Conservation (phyloP, 2,329 filamentous ascomycete genomes). For the Bipolaris zeicola region DNA sequence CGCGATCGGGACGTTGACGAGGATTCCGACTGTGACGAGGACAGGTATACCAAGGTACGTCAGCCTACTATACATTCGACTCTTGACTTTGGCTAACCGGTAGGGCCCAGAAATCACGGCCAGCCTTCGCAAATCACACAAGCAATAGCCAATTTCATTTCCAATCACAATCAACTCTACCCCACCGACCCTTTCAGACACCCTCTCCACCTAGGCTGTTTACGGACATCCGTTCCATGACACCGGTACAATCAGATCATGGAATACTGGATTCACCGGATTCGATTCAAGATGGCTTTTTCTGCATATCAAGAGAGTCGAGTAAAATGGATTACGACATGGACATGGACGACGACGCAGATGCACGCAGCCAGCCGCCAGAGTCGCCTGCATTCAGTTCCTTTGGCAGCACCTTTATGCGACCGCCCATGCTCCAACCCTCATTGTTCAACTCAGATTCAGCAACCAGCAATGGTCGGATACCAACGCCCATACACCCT, state of each 20-base stretch:
- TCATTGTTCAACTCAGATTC: conserved; percentile 32
- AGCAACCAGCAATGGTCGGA: conserved; percentile 33
- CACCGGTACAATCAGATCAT: conserved; percentile 38
- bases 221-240: conserved; percentile 38
- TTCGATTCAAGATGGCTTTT: conserved; percentile 13
- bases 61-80: neutral
- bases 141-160: conserved; percentile 26
- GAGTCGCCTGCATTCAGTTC: conserved; percentile 41
- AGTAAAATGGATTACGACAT: conserved; percentile 40
- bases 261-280: conserved; percentile 35
- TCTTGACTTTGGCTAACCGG: conserved; percentile 16
- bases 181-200: conserved; percentile 30
- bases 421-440: conserved; percentile 43
- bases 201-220: conserved; percentile 36
- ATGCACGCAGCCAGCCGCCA: conserved; percentile 43
- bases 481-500: conserved; percentile 50
- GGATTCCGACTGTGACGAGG: conserved; percentile 40
- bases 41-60: conserved; percentile 40
- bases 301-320: conserved; percentile 30
- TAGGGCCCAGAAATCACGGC: conserved; percentile 37
- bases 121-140: conserved; percentile 26
- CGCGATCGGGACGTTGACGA: conserved; percentile 43
- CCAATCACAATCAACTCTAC: conserved; percentile 24
- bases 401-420: conserved; percentile 34
- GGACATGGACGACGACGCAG: conserved; percentile 46